These are phyloP conservation scores for Hypoxylon sp. DNA, from an alignment of 2,329 filamentous ascomycete genomes.

Conservation along the genomic window DNA sequence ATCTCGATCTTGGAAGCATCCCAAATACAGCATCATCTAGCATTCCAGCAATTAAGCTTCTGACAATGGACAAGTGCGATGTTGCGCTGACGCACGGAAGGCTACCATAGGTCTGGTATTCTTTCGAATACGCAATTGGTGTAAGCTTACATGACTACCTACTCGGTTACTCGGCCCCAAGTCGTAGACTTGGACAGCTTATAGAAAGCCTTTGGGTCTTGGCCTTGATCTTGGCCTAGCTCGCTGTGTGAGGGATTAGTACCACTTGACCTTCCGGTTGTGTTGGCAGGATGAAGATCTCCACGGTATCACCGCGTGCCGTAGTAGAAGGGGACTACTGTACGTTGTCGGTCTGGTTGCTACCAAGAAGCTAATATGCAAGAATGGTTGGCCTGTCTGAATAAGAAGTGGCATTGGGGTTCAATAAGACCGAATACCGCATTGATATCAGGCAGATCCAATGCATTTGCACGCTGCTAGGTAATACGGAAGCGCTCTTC, in stretches of 20 bases:
- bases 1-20: conserved; percentile 28
- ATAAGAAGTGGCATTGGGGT: conserved; percentile 13
- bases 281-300: conserved; percentile 21
- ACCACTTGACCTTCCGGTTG: conserved; percentile 26
- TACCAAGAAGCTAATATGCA: conserved; percentile 15
- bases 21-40: conserved; percentile 18
- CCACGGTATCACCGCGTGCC: conserved; percentile 25
- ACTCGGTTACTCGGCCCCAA: conserved; percentile 21
- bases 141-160: conserved; percentile 11
- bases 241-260: conserved; percentile 17
- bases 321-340: conserved; percentile 8
- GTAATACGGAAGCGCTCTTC: conserved; percentile 20
- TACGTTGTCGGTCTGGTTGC: conserved; percentile 11
- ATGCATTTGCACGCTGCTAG: conserved; percentile 9
- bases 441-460: conserved; percentile 3
- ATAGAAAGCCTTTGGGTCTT: neutral
- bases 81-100: conserved; percentile 19
- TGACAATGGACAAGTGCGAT: conserved; percentile 34
- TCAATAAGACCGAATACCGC: conserved; percentile 8
- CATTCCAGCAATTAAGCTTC: conserved; percentile 35
- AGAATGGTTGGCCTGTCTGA: conserved; percentile 9
- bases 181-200: conserved; percentile 13
- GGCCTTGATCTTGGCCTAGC: conserved; percentile 25
- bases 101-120: conserved; percentile 26
- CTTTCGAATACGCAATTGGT: conserved; percentile 26